Conservation (phyloP, 1,284 basidiomycete genomes). For the Rhodotorula sp. region DNA sequence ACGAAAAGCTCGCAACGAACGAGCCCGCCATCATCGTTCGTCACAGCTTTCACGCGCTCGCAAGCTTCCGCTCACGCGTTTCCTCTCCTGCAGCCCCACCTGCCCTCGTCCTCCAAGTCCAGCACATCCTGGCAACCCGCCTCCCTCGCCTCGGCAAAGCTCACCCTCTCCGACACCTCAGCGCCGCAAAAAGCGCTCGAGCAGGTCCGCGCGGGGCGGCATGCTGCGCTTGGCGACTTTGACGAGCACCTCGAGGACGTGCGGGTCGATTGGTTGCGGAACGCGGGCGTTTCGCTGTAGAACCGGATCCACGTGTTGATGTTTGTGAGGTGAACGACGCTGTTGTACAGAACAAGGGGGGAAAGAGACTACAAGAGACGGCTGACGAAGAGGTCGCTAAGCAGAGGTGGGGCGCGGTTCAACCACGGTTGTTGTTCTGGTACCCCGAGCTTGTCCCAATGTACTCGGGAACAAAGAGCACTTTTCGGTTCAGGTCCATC, state of each 20-base stretch:
- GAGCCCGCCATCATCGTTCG: conserved; percentile 62
- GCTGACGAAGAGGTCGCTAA: background rate
- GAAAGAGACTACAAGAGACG: background rate
- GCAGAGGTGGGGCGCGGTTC: background rate
- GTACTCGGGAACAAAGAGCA: conserved; percentile 39
- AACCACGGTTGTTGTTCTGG: conserved; percentile 42
- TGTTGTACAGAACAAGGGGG: background rate
- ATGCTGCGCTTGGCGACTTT: conserved; percentile 39
- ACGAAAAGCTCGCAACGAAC: conserved; percentile 57
- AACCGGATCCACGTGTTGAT: too few relatives aligned
- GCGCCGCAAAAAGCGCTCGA: conserved; percentile 56
- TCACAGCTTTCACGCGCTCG: background rate
- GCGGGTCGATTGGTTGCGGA: conserved; percentile 57
- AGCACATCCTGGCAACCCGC: conserved; percentile 11
- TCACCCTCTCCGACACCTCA: conserved; percentile 54
- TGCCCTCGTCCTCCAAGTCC: conserved; percentile 2
- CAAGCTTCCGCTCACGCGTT: background rate
- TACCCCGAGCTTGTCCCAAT: conserved; percentile 38
- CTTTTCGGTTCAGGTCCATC: conserved; percentile 40
- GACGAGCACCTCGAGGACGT: conserved; percentile 65
- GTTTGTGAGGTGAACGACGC: background rate
- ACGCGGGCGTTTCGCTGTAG: conserved; percentile 27
- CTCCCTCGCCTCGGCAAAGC: conserved; percentile 50
- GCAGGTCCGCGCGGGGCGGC: conserved; percentile 58
- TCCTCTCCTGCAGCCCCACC: conserved; percentile 11